These are phyloP conservation scores for Collybia mongolica DNA, from an alignment of 768 basidiomycete genomes.

Conservation along the genomic window DNA sequence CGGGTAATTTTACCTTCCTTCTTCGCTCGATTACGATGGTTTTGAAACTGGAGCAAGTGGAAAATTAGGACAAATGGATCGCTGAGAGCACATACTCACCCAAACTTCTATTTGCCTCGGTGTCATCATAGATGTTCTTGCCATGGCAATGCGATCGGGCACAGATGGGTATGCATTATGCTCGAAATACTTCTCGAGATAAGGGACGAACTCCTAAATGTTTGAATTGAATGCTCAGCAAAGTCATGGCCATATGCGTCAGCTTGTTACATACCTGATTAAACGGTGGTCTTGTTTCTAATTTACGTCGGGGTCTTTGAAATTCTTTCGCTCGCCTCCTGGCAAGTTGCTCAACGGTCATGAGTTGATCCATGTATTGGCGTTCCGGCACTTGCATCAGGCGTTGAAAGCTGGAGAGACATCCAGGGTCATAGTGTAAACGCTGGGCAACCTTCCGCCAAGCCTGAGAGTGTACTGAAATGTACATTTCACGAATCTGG, in stretches of 20 bases:
- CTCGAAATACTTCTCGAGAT: conserved; percentile 46
- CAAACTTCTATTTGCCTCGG: conserved; percentile 53
- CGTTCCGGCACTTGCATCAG: neutral
- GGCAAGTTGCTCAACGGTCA: no score
- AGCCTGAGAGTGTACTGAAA: no score
- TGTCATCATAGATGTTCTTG: conserved; percentile 41
- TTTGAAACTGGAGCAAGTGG: conserved; percentile 48
- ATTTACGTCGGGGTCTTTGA: no score
- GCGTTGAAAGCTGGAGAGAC: neutral
- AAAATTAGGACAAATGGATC: neutral
- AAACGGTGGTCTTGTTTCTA: conserved; percentile 14
- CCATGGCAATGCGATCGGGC: conserved; percentile 36
- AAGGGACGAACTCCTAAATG: conserved; percentile 42
- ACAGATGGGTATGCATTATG: conserved; percentile 46
- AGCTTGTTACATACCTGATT: no score
- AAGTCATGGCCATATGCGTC: no score
- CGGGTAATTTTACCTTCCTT: conserved; percentile 22
- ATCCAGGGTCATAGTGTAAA: neutral
- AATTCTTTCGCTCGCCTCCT: no score
- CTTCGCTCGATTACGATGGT: conserved; percentile 42
- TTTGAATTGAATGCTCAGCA: neutral
- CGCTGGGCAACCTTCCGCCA: no score
- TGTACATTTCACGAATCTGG: no score
- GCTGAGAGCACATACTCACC: conserved; percentile 29
- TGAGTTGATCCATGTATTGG: neutral